A percentile compares a stretch with the other conserved stretches of the same genome.
These are phyloP conservation scores for Barnettozyma siamensis DNA, from an alignment of 805 yeast genomes.

Conservation along the genomic window DNA sequence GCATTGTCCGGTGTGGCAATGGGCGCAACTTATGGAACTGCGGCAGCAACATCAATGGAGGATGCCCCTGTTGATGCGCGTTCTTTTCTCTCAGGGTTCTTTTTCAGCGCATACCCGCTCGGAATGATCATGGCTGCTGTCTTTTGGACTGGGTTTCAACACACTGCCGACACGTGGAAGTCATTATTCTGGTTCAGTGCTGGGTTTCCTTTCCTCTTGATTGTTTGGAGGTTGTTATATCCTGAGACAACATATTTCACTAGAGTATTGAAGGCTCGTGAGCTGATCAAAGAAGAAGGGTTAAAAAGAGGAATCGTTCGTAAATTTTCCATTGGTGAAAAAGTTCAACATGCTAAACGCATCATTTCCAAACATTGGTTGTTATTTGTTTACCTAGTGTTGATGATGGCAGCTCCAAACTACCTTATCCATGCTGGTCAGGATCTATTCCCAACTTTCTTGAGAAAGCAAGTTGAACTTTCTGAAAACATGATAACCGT, in stretches of 20 bases:
- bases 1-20: constrained; percentile 54
- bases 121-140: constrained; percentile 61
- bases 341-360: constrained; percentile 10
- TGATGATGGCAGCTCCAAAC: constrained; percentile 67
- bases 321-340: constrained; percentile 21
- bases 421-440: constrained; percentile 71
- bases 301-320: constrained; percentile 24
- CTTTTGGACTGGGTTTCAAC: constrained; percentile 56
- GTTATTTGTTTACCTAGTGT: constrained; percentile 46
- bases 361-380: constrained; percentile 46
- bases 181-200: constrained; percentile 69
- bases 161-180: constrained; percentile 53
- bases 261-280: constrained; percentile 26
- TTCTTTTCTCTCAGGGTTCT: constrained; percentile 57
- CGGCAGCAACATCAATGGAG: constrained; percentile 45
- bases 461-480: constrained; percentile 47
- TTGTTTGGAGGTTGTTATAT: constrained; percentile 47
- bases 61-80: constrained; percentile 59
- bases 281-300: constrained; percentile 23
- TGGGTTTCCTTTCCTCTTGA: constrained; percentile 53
- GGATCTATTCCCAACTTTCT: constrained; percentile 63
- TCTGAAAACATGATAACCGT: constrained; percentile 47
- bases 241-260: constrained; percentile 59
- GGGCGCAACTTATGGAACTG: constrained; percentile 45
- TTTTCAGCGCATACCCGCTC: constrained; percentile 53